These are phyloP conservation scores for Alternaria angustiovoidea DNA, from an alignment of 2,329 filamentous ascomycete genomes.

Conservation along the genomic window DNA sequence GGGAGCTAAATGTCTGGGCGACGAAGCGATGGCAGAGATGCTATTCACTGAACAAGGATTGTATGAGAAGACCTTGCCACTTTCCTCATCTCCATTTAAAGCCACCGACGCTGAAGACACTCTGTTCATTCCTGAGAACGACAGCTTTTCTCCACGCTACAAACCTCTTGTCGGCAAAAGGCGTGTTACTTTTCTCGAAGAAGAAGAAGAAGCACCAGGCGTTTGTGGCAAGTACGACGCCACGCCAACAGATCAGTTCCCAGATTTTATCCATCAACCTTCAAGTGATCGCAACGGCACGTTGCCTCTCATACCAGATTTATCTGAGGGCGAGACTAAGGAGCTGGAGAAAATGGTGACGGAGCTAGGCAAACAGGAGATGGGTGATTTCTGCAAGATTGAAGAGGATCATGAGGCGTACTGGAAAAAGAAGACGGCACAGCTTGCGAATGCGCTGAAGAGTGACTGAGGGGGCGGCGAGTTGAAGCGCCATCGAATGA, in stretches of 20 bases:
- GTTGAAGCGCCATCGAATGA: neutral
- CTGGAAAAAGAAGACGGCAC: conserved; percentile 36
- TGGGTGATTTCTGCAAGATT: conserved; percentile 28
- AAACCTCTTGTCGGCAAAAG: conserved; percentile 23
- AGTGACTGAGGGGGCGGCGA: conserved; percentile 21
- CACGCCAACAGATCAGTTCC: conserved; percentile 9
- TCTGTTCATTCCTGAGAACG: conserved; percentile 31
- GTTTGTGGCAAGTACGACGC: neutral
- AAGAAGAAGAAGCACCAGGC: neutral
- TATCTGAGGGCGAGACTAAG: conserved; percentile 24
- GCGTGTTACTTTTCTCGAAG: conserved; percentile 32
- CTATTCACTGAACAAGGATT: conserved; percentile 20
- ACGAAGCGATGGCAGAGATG: conserved; percentile 29
- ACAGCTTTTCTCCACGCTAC: neutral
- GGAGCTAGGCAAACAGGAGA: conserved; percentile 29
- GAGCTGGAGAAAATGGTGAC: conserved; percentile 25
- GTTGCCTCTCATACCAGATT: conserved; percentile 8
- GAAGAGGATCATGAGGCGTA: conserved; percentile 34
- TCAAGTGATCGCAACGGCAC: conserved; percentile 15
- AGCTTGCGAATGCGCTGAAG: conserved; percentile 23
- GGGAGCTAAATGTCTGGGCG: conserved; percentile 33
- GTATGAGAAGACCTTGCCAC: neutral
- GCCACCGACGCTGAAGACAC: conserved; percentile 16
- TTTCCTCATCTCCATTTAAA: conserved; percentile 6
- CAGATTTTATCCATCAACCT: conserved; percentile 29